A percentile compares a stretch with the other conserved stretches of the same genome.
Conservation (phyloP, 164 flowering plant genomes). For the Vitis amurensis region DNA sequence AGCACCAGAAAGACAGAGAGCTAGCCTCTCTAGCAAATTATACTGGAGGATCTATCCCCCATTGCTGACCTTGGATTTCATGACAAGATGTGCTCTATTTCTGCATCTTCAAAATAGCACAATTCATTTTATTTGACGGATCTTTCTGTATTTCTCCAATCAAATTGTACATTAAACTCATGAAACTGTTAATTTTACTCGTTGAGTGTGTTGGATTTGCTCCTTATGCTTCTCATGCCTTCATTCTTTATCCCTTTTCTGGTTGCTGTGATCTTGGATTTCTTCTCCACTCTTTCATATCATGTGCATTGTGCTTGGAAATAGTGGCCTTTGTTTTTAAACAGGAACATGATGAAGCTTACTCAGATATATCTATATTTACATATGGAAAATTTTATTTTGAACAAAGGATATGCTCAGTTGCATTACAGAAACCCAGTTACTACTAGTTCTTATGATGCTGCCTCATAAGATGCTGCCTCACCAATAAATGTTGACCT, state of each 20-base stretch:
- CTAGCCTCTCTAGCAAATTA: slow-evolving; percentile 16
- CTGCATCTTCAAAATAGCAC: not conserved
- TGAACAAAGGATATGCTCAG: too few species aligned
- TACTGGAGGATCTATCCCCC: not conserved
- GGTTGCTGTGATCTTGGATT: not conserved
- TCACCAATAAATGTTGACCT: too few species aligned
- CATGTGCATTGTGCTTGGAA: too few species aligned
- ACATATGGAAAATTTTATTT: too few species aligned
- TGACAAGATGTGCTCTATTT: slow-evolving; percentile 1
- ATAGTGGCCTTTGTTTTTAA: too few species aligned
- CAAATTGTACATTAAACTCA: not conserved
- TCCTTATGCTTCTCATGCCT: not conserved
- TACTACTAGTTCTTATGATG: too few species aligned
- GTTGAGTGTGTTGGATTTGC: not conserved
- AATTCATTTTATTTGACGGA: not conserved
- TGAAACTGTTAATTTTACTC: not conserved
- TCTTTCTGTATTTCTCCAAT: not conserved
- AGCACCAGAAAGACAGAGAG: slow-evolving; percentile 30
- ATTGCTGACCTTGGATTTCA: not conserved
- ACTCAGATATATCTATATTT: too few species aligned
- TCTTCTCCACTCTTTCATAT: too few species aligned
- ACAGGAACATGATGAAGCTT: too few species aligned
- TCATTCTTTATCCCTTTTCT: not conserved
- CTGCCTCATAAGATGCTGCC: too few species aligned
- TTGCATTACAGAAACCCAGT: too few species aligned